phyloP scores from a whole-genome alignment of 441 rosid species.

The Kokia cookei region DNA sequence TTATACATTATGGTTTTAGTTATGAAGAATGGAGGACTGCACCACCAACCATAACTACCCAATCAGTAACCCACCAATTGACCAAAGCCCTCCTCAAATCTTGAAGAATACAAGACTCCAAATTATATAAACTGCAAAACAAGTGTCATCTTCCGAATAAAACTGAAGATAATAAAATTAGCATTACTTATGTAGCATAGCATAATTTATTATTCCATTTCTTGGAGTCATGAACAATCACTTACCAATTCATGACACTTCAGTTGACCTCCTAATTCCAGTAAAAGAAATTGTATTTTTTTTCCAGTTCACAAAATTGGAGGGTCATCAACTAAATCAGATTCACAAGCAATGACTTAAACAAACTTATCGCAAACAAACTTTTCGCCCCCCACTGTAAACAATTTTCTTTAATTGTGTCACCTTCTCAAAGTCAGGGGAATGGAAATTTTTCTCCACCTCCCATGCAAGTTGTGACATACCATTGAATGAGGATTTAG shows the following conservation, averaged over 20 bases:
- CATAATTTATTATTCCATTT: background rate
- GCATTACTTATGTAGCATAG: background rate
- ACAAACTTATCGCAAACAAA: background rate
- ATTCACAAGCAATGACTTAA: background rate
- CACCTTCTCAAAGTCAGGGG: conserved; percentile 56
- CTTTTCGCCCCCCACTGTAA: conserved; percentile 6
- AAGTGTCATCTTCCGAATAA: background rate
- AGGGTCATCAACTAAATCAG: background rate
- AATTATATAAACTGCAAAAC: background rate
- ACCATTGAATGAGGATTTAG: conserved; percentile 82
- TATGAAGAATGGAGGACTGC: background rate
- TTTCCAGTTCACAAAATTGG: background rate
- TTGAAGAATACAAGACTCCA: background rate
- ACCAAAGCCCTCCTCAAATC: background rate
- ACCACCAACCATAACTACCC: background rate
- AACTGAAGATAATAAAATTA: background rate
- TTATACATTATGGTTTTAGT: too few species aligned
- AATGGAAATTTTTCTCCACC: conserved; percentile 65
- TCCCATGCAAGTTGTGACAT: conserved; percentile 98
- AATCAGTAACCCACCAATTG: background rate
- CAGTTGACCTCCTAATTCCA: background rate
- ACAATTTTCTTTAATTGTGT: conserved; percentile 53
- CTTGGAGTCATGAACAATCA: background rate
- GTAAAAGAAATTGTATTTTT: background rate
- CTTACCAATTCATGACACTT: background rate